These are phyloP conservation scores for Suillus alpinus DNA, from an alignment of 768 basidiomycete species.

Conservation along the genomic window DNA sequence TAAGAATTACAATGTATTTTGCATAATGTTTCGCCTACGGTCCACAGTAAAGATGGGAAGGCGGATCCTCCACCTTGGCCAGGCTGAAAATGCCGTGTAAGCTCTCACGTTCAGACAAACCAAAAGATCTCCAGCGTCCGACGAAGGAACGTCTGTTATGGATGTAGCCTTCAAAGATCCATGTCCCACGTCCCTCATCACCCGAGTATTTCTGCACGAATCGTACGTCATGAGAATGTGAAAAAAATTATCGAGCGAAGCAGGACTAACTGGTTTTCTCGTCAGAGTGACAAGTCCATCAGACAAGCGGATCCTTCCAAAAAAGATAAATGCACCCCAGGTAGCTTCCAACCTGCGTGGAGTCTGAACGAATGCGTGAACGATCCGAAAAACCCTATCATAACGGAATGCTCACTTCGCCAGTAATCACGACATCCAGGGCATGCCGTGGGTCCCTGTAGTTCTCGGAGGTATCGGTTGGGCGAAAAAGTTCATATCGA, in stretches of 20 bases:
- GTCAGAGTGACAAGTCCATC: slow-evolving; percentile 62
- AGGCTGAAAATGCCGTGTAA: slow-evolving; percentile 59
- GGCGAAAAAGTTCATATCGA: slow-evolving; percentile 31
- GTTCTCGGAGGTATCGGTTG: slow-evolving; percentile 25
- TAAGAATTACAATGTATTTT: not conserved
- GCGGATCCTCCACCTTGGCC: slow-evolving; percentile 36
- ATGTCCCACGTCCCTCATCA: slow-evolving; percentile 43
- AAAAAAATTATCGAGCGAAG: slow-evolving; percentile 8
- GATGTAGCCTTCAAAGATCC: slow-evolving; percentile 59
- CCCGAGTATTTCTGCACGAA: slow-evolving; percentile 37
- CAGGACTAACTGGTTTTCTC: slow-evolving; percentile 53
- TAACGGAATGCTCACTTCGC: slow-evolving; percentile 29
- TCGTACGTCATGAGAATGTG: slow-evolving; percentile 4
- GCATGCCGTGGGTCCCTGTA: slow-evolving; percentile 28
- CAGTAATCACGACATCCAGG: slow-evolving; percentile 35
- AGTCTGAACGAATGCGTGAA: slow-evolving; percentile 42
- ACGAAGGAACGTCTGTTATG: slow-evolving; percentile 47
- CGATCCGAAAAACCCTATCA: slow-evolving; percentile 12
- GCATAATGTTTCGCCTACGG: not conserved
- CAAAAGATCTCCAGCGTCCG: slow-evolving; percentile 50
- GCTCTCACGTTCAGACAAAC: slow-evolving; percentile 28
- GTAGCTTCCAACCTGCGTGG: slow-evolving; percentile 50
- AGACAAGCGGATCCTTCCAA: slow-evolving; percentile 50
- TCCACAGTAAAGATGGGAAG: not conserved
- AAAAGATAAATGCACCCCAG: slow-evolving; percentile 65